A percentile compares a stretch with the other conserved stretches of the same genome.
Conservation (phyloP, 2,329 filamentous ascomycete species). For the Claviceps sp. region DNA sequence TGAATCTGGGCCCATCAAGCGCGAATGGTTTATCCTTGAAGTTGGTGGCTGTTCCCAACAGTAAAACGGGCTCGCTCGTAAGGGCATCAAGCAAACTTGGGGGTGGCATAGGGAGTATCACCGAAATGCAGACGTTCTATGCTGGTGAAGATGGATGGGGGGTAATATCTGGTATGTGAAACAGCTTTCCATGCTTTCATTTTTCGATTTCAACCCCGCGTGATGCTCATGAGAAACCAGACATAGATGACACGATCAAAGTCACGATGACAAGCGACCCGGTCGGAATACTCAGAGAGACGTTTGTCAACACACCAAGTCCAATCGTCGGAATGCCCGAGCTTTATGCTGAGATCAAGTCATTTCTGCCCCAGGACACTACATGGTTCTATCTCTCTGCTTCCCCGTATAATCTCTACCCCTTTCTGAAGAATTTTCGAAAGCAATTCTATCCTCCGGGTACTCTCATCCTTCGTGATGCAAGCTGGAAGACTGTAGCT, state of each 20-base stretch:
- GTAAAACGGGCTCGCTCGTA: slow-evolving; percentile 30
- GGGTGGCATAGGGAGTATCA: slow-evolving; percentile 36
- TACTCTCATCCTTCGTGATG: slow-evolving; percentile 72
- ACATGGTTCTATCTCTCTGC: slow-evolving; percentile 91
- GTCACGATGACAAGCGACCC: slow-evolving; percentile 71
- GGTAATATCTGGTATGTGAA: slow-evolving; percentile 53
- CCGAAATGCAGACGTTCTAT: slow-evolving; percentile 58
- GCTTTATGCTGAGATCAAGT: slow-evolving; percentile 57
- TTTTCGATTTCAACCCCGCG: background rate
- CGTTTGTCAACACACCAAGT: slow-evolving; percentile 63
- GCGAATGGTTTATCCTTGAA: slow-evolving; percentile 60
- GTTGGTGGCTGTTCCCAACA: slow-evolving; percentile 36
- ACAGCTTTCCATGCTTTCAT: background rate
- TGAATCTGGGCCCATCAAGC: slow-evolving; percentile 56
- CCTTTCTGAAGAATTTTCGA: slow-evolving; percentile 68
- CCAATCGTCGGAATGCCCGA: slow-evolving; percentile 73
- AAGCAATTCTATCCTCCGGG: slow-evolving; percentile 59
- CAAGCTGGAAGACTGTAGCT: slow-evolving; percentile 71
- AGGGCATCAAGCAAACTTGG: slow-evolving; percentile 38
- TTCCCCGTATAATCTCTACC: slow-evolving; percentile 88
- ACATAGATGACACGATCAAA: slow-evolving; percentile 95
- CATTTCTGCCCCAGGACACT: slow-evolving; percentile 39
- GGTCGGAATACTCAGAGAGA: slow-evolving; percentile 67
- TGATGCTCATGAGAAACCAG: slow-evolving; percentile 24
- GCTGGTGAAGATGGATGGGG: slow-evolving; percentile 71